Evolutionary conservation across 139 green algal genomes (phyloP).

Genomic region (Micractinium sp.): DNA sequence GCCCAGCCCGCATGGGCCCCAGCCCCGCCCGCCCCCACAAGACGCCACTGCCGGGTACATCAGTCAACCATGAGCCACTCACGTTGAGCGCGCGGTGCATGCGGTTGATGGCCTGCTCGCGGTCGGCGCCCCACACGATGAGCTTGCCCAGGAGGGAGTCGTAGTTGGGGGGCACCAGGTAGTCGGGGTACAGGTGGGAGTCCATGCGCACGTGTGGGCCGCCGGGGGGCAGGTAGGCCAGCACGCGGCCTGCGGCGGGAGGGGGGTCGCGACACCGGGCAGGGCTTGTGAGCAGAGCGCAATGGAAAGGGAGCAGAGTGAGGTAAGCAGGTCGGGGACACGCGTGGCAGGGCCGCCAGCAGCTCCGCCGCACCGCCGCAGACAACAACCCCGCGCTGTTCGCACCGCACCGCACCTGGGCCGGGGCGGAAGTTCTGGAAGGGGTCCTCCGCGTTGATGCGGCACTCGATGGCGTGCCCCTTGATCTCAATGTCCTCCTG

Average conservation of each 20-base stretch:
- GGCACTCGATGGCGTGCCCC: slow-evolving; percentile 93
- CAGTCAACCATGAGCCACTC: not conserved
- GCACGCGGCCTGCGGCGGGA: slow-evolving; percentile 75
- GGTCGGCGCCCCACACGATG: slow-evolving; percentile 92
- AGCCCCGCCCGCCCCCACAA: not conserved
- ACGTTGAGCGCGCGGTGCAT: slow-evolving; percentile 81
- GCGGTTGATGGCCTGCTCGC: slow-evolving; percentile 79
- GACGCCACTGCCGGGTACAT: no score
- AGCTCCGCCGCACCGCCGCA: no score
- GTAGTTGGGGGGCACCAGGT: slow-evolving; percentile 96
- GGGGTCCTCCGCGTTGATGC: slow-evolving; percentile 94
- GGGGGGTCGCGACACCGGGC: no score
- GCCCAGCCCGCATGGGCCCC: no score
- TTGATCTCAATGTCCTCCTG: slow-evolving; percentile 92
- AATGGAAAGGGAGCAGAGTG: not conserved
- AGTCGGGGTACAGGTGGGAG: slow-evolving; percentile 95
- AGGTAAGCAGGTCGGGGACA: no score
- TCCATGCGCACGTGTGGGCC: slow-evolving; percentile 96
- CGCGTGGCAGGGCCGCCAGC: no score
- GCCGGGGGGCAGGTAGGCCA: slow-evolving; percentile 90
- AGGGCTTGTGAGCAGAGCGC: no score
- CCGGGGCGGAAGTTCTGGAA: slow-evolving; percentile 90
- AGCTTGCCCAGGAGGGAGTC: slow-evolving; percentile 98
- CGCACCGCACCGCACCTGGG: slow-evolving; percentile 22
- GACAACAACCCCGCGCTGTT: no score